Percentiles rank a stretch among this genome's conserved stretches.
phyloP scores from a whole-genome alignment of 805 yeast species.

The Brettanomyces anomalus region DNA sequence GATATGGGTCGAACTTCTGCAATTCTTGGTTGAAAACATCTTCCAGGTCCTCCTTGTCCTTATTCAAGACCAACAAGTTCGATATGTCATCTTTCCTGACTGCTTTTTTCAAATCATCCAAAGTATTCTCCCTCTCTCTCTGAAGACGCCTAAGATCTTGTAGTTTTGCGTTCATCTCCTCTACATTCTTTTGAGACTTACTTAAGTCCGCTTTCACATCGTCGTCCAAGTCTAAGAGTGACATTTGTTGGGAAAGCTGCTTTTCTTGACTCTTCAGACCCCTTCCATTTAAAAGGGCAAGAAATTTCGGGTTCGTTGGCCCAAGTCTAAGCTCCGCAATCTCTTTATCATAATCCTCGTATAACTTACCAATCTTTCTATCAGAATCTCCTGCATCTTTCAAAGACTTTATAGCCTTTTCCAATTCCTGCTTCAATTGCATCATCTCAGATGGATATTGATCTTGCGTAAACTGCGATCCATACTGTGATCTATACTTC shows the following conservation, averaged over 20 bases:
- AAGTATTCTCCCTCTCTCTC: slow-evolving; percentile 51
- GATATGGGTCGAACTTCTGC: slow-evolving; percentile 64
- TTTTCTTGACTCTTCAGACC: not conserved
- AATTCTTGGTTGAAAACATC: slow-evolving; percentile 60
- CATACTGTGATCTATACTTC: slow-evolving; percentile 25
- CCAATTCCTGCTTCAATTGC: slow-evolving; percentile 11
- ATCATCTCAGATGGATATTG: slow-evolving; percentile 12
- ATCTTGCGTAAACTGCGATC: slow-evolving; percentile 27
- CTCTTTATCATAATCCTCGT: slow-evolving; percentile 34
- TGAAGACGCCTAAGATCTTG: slow-evolving; percentile 55
- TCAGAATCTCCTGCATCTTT: slow-evolving; percentile 57
- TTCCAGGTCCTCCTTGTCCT: slow-evolving; percentile 31
- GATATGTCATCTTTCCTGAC: slow-evolving; percentile 83
- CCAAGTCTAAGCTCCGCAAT: slow-evolving; percentile 38
- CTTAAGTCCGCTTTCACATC: slow-evolving; percentile 3
- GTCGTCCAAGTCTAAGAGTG: slow-evolving; percentile 63
- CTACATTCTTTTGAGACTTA: slow-evolving; percentile 26
- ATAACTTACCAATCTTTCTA: slow-evolving; percentile 38
- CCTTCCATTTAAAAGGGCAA: slow-evolving; percentile 17
- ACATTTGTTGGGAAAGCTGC: slow-evolving; percentile 22
- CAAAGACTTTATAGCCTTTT: slow-evolving; percentile 38
- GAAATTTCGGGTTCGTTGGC: slow-evolving; percentile 30
- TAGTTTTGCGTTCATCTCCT: slow-evolving; percentile 48
- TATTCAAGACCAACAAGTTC: slow-evolving; percentile 58
- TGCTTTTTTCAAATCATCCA: slow-evolving; percentile 56